A percentile compares a stretch with the other conserved stretches of the same genome.
phyloP scores from a whole-genome alignment of 2,329 filamentous ascomycete genomes.

The Aspergillus quadrilineatus region DNA sequence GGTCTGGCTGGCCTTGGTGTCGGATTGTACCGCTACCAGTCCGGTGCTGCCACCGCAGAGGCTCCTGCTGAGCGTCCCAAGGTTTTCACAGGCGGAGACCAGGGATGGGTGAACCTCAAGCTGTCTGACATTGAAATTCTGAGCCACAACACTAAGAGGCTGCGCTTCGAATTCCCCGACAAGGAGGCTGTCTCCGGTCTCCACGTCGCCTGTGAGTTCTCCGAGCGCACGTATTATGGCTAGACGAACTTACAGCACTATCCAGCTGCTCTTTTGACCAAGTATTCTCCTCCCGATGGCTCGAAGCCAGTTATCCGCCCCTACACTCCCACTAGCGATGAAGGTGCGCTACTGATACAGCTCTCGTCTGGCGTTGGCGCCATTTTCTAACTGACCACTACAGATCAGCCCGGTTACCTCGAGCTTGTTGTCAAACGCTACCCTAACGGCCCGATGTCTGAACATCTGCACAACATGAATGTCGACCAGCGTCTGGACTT shows the following conservation, averaged over 20 bases:
- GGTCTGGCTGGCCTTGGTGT: slow-evolving; percentile 49
- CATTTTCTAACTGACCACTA: not conserved
- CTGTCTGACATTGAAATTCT: slow-evolving; percentile 74
- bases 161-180: slow-evolving; percentile 85
- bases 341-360: slow-evolving; percentile 52
- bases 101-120: slow-evolving; percentile 82
- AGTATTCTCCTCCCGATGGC: slow-evolving; percentile 79
- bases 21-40: slow-evolving; percentile 56
- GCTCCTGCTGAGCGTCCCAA: slow-evolving; percentile 43
- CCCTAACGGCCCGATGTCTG: slow-evolving; percentile 85
- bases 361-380: not conserved
- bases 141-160: slow-evolving; percentile 93
- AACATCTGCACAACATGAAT: slow-evolving; percentile 78
- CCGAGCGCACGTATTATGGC: not conserved
- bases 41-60: slow-evolving; percentile 30
- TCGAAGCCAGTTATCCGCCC: slow-evolving; percentile 86
- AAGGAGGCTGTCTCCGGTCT: slow-evolving; percentile 81
- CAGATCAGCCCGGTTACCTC: slow-evolving; percentile 73
- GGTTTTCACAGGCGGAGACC: slow-evolving; percentile 78
- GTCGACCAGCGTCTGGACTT: slow-evolving; percentile 81
- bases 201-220: slow-evolving; percentile 65
- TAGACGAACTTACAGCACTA: slow-evolving; percentile 6
- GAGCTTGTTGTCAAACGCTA: slow-evolving; percentile 94
- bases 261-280: slow-evolving; percentile 77
- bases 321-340: slow-evolving; percentile 89